phyloP scores from a whole-genome alignment of 805 yeast genomes.

The Ogataea salicorniae region DNA sequence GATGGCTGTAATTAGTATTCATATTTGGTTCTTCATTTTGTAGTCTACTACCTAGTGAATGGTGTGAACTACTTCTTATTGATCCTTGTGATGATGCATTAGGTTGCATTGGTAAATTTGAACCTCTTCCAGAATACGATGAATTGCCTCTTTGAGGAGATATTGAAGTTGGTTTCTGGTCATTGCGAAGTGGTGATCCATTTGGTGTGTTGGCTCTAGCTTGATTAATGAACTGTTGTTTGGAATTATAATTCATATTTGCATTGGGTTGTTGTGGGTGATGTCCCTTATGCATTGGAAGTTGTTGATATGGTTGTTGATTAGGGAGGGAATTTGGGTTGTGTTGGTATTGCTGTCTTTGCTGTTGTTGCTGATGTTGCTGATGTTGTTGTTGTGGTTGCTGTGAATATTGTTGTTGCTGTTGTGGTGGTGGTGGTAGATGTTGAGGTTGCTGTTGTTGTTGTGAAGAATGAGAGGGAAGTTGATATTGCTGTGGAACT shows the following conservation, averaged over 20 bases:
- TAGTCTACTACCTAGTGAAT: too few relatives aligned
- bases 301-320: background rate
- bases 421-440: slow-evolving; percentile 6
- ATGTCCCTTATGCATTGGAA: background rate
- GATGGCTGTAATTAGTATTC: too few relatives aligned
- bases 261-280: slow-evolving; percentile 1
- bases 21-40: too few relatives aligned
- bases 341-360: background rate
- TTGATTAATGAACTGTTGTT: slow-evolving; percentile 4
- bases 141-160: background rate
- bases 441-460: slow-evolving; percentile 6
- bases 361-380: background rate
- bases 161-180: background rate
- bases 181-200: too few relatives aligned
- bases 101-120: too few relatives aligned
- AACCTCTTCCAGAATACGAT: too few relatives aligned
- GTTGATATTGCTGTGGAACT: background rate
- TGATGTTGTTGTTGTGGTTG: slow-evolving; percentile 1
- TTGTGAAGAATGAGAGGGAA: background rate
- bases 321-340: background rate
- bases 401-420: slow-evolving; percentile 3
- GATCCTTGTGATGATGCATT: too few relatives aligned
- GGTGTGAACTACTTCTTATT: too few relatives aligned
- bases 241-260: slow-evolving; percentile 6
- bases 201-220: background rate